Evolutionary conservation across 2,329 filamentous ascomycete genomes (phyloP).

Genomic region (Taxawa tesnikishii): DNA sequence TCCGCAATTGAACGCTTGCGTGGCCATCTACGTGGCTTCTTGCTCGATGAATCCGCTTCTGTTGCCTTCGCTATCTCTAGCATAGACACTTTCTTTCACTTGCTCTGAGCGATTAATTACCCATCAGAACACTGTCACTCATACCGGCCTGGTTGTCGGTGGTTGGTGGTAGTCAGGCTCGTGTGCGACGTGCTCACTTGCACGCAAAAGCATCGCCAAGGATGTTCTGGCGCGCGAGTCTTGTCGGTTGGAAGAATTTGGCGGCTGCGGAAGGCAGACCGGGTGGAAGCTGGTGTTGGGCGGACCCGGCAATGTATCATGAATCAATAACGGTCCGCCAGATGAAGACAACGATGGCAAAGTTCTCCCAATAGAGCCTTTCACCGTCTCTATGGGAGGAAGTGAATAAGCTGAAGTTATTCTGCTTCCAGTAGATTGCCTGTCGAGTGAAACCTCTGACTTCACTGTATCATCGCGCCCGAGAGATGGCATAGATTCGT

Average conservation of each 20-base stretch:
- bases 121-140: not conserved
- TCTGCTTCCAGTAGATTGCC: not conserved
- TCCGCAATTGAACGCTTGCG: no score
- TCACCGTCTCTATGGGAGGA: not conserved
- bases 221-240: not conserved
- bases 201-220: not conserved
- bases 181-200: no score
- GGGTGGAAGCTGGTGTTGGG: not conserved
- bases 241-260: not conserved
- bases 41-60: no score
- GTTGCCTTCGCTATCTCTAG: no score
- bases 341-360: not conserved
- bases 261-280: not conserved
- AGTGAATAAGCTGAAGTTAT: not conserved
- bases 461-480: no score
- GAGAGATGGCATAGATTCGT: no score
- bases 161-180: no score
- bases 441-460: no score
- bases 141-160: not conserved
- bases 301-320: no score
- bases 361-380: not conserved
- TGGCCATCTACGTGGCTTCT: no score
- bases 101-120: no score
- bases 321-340: not conserved
- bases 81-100: no score